Percentiles rank a stretch among this genome's conserved stretches.
Conservation (phyloP, 352 stramenopile species). For the Phytophthora sp. region DNA sequence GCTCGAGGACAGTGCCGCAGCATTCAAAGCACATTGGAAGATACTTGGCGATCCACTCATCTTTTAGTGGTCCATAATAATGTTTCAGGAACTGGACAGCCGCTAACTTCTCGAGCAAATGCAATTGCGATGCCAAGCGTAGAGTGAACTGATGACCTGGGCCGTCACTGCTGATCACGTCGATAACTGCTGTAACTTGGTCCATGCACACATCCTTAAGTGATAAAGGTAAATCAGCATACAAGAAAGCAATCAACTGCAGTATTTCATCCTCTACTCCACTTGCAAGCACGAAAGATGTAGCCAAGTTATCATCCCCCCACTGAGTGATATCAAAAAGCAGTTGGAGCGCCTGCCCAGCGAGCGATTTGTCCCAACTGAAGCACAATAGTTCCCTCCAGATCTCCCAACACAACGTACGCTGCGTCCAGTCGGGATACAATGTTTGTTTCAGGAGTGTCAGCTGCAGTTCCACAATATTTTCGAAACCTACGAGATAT, state of each 20-base stretch:
- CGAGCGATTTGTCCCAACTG: slow-evolving; percentile 49
- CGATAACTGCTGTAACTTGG: slow-evolving; percentile 48
- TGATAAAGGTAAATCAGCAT: slow-evolving; percentile 38
- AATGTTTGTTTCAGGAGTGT: slow-evolving; percentile 60
- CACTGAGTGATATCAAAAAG: slow-evolving; percentile 46
- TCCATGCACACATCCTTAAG: slow-evolving; percentile 57
- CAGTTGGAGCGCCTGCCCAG: slow-evolving; percentile 34
- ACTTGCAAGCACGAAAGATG: slow-evolving; percentile 30
- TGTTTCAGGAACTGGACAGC: slow-evolving; percentile 48
- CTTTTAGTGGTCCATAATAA: slow-evolving; percentile 50
- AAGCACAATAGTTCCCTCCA: slow-evolving; percentile 70
- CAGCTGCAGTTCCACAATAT: slow-evolving; percentile 47
- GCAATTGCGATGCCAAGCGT: slow-evolving; percentile 45
- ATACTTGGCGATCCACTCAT: slow-evolving; percentile 67
- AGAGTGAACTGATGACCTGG: slow-evolving; percentile 54
- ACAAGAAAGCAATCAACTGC: slow-evolving; percentile 57
- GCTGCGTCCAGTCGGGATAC: slow-evolving; percentile 49
- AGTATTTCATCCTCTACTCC: slow-evolving; percentile 45
- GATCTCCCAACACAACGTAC: slow-evolving; percentile 52
- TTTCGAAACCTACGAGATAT: slow-evolving; percentile 31
- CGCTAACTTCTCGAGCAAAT: slow-evolving; percentile 53
- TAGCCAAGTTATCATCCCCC: slow-evolving; percentile 21
- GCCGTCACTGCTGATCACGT: slow-evolving; percentile 60
- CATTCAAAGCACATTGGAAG: slow-evolving; percentile 73
- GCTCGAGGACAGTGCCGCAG: slow-evolving; percentile 64